phyloP scores from a whole-genome alignment of 345 rosid species.

The Hevea brasiliensis region DNA sequence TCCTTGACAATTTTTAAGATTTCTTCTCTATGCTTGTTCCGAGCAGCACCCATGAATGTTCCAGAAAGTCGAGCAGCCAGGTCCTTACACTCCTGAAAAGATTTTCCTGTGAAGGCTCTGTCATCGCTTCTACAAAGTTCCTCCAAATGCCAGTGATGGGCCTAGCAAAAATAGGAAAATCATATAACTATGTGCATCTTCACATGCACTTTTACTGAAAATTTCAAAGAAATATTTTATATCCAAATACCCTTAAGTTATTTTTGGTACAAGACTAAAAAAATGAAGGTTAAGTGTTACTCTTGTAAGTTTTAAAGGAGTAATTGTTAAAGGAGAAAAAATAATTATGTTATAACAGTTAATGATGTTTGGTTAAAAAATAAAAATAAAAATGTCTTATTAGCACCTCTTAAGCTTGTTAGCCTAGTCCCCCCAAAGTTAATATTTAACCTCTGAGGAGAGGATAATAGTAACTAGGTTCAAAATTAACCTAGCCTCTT shows the following conservation, averaged over 20 bases:
- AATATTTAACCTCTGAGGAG: too few relatives aligned
- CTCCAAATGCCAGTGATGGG: constrained; percentile 51
- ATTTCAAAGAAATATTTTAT: background rate
- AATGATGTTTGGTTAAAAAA: too few relatives aligned
- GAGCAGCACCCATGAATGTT: constrained; percentile 76
- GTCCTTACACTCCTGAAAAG: constrained; percentile 71
- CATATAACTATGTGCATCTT: background rate
- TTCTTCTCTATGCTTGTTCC: constrained; percentile 71
- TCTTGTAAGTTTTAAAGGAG: too few relatives aligned
- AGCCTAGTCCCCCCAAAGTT: too few relatives aligned
- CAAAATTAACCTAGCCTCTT: too few relatives aligned
- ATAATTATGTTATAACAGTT: too few relatives aligned
- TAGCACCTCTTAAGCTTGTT: too few relatives aligned
- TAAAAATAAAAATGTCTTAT: too few relatives aligned
- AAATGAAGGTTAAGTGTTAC: too few relatives aligned
- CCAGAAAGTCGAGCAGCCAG: constrained; percentile 85
- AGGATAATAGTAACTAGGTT: too few relatives aligned
- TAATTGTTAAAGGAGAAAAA: too few relatives aligned
- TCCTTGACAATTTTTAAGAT: constrained; percentile 69
- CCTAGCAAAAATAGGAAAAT: constrained; percentile 38
- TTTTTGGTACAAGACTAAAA: too few relatives aligned
- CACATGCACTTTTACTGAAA: background rate
- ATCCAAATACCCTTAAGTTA: background rate
- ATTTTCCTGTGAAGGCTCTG: constrained; percentile 46
- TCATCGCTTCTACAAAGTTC: constrained; percentile 55